Percentiles rank a stretch among this genome's conserved stretches.
These are phyloP conservation scores for Bauhinia variegata DNA, from an alignment of 306 rosid species.

Conservation along the genomic window DNA sequence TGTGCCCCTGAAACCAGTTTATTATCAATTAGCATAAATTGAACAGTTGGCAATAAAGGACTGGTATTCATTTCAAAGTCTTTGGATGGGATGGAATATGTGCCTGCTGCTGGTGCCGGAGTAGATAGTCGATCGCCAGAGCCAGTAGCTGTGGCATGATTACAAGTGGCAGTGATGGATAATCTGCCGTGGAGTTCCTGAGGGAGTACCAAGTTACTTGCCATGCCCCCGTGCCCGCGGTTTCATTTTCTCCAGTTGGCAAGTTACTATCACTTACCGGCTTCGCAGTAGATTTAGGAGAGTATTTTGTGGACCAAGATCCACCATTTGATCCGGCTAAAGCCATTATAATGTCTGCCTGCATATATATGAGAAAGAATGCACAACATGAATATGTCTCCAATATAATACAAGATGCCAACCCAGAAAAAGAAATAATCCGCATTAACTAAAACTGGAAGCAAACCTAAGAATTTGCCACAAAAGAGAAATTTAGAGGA, in stretches of 20 bases:
- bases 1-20: conserved; percentile 58
- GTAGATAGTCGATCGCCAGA: conserved; percentile 54
- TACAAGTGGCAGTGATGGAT: conserved; percentile 53
- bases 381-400: conserved; percentile 10
- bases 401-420: background rate
- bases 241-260: conserved; percentile 68
- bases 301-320: conserved; percentile 90
- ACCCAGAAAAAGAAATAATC: background rate
- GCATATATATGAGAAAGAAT: conserved; percentile 39
- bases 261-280: conserved; percentile 50
- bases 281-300: conserved; percentile 62
- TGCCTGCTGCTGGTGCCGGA: conserved; percentile 63
- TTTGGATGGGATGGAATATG: too few relatives aligned
- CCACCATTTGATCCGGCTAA: conserved; percentile 98
- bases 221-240: too few relatives aligned
- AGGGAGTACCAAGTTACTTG: conserved; percentile 45
- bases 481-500: background rate
- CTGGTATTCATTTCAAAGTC: too few relatives aligned
- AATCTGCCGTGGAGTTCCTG: conserved; percentile 66
- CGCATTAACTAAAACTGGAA: background rate
- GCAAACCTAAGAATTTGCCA: background rate
- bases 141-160: conserved; percentile 40
- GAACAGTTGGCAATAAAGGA: background rate
- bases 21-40: conserved; percentile 32
- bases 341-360: conserved; percentile 98